Base-by-base conservation (phyloP, 1,284 basidiomycete genomes). In the Chondrostereum purpureum region DNA sequence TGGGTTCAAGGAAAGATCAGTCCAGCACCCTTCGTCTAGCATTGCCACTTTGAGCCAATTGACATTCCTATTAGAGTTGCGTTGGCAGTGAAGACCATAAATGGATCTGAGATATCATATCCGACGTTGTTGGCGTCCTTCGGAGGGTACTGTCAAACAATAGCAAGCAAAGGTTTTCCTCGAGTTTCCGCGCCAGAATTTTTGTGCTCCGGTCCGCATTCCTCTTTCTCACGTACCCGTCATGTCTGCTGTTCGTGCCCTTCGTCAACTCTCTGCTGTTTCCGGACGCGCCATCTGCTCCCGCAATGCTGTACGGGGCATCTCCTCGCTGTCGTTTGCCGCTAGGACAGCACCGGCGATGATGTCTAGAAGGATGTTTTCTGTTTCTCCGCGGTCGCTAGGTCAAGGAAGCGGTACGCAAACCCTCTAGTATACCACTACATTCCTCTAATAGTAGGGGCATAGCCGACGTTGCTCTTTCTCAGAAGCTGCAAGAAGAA, bases 401-500 rank as follows among this genome's bases (percentile, higher is more conserved):
- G 80, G 80, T 19, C 76, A 81, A 50, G 84, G 83, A 58, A 63
- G 78, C 21, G 62, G 83, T 86, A 54, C 60, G 80, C 75, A 33
- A n/a, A n/a, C n/a, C n/a, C n/a, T n/a, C n/a, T n/a, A n/a, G n/a
- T n/a, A n/a, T n/a, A n/a, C 27, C 20, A 5, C 3, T 38, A 11
- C 31, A 22, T 11, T 48, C 18, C 2, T 14, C 39, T 41, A 40
- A 39, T 36, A n/a, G 35, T 3, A 42, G 12, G 23, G 36, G 20
- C 43, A 10, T 60, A 90, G 85, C 78, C 50, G 92, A 94, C 62
- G 67, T 80, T 19, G 65, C 79, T 31, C 78, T 98, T 38, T 70
- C 80, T 6, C 75, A 83, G 59, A 90, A 88, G 53, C 73, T 97
- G 20, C 67, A 75, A 27, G 83, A 92, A 58, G 94, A 97, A 69